Evolutionary conservation across 2,329 filamentous ascomycete species (phyloP).

Genomic region (Fusarium sp.): DNA sequence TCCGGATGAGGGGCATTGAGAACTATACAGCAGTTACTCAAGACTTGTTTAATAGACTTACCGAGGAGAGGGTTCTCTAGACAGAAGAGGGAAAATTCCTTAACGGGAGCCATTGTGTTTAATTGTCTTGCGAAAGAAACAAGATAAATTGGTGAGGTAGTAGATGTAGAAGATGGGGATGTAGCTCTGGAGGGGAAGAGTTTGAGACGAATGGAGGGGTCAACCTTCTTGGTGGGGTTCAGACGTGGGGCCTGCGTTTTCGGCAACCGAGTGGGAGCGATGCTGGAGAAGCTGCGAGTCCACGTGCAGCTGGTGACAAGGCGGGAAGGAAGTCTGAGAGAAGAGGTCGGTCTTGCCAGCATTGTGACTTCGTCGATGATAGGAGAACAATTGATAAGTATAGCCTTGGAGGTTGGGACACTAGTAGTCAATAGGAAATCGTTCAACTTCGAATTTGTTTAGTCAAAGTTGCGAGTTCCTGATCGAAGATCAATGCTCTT

Average conservation of each 20-base stretch:
- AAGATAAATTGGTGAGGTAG: conserved; percentile 18
- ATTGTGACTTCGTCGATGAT: conserved; percentile 11
- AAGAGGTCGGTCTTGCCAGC: conserved; percentile 27
- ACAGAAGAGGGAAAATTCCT: conserved; percentile 91
- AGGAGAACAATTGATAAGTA: background rate
- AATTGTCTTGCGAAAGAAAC: conserved; percentile 38
- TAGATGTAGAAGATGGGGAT: conserved; percentile 24
- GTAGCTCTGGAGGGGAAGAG: conserved; percentile 47
- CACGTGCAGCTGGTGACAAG: conserved; percentile 40
- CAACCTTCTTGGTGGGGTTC: conserved; percentile 44
- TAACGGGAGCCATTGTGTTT: conserved; percentile 76
- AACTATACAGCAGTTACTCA: background rate
- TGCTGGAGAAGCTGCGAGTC: conserved; percentile 44
- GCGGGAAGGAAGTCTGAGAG: conserved; percentile 27
- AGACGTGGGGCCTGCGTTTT: conserved; percentile 42
- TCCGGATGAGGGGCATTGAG: conserved; percentile 6
- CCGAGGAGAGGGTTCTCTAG: conserved; percentile 98
- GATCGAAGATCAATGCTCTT: conserved; percentile 1
- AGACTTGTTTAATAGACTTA: conserved; percentile 58
- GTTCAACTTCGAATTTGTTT: background rate
- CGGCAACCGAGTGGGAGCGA: conserved; percentile 46
- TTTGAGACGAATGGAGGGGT: conserved; percentile 50
- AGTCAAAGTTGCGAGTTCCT: conserved; percentile 7
- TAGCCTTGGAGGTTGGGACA: background rate
- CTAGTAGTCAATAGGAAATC: background rate